Conservation (phyloP, 352 stramenopile genomes). For the Phytophthora palmivora region DNA sequence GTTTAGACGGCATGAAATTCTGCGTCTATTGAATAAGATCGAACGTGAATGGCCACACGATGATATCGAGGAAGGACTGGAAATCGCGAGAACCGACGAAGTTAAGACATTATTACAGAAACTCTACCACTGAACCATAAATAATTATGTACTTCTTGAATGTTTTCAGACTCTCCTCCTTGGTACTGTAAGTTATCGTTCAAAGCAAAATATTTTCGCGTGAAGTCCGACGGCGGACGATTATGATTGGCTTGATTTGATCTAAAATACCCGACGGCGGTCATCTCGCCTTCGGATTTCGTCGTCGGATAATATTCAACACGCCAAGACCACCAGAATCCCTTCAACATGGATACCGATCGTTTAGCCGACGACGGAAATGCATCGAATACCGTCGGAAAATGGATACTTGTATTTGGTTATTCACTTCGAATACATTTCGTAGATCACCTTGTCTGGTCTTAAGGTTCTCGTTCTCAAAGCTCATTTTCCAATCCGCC, state of each 20-base stretch:
- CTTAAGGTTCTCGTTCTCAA: not conserved
- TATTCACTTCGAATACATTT: not conserved
- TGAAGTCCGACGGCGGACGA: not conserved
- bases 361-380: conserved; percentile 32
- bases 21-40: too few species aligned
- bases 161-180: too few species aligned
- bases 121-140: too few species aligned
- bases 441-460: not conserved
- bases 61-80: too few species aligned
- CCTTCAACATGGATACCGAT: conserved; percentile 21
- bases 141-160: too few species aligned
- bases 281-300: conserved; percentile 16
- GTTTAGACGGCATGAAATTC: too few species aligned
- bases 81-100: too few species aligned
- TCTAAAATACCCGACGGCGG: conserved; percentile 10
- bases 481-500: conserved; percentile 39
- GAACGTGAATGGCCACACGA: too few species aligned
- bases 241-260: not conserved
- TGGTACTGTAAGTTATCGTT: too few species aligned
- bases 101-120: too few species aligned
- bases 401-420: not conserved
- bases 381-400: conserved; percentile 15
- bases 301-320: conserved; percentile 21
- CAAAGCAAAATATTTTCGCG: not conserved
- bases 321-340: conserved; percentile 30